Evolutionary conservation across 1,284 basidiomycete species (phyloP).

Genomic region (Meira miltonrushii): DNA sequence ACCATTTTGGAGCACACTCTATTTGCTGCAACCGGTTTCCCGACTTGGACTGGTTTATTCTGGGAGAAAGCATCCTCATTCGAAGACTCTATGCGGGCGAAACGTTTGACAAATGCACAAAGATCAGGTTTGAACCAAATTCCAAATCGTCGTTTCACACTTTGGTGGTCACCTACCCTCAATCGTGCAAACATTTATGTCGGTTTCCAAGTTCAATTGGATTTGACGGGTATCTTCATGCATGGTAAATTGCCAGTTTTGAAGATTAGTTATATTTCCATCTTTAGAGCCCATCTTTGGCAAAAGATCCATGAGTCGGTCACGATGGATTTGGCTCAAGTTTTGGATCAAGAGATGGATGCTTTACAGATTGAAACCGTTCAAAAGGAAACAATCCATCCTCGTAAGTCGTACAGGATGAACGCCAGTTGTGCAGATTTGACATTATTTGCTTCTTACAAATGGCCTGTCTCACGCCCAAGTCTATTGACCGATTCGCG

Average conservation of each 20-base stretch:
- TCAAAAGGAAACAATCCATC: constrained; percentile 97
- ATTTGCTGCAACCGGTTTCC: constrained; percentile 93
- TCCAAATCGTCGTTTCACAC: constrained; percentile 98
- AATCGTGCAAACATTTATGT: constrained; percentile 98
- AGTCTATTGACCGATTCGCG: constrained; percentile 93
- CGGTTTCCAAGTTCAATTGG: constrained; percentile 98
- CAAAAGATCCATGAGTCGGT: constrained; percentile 72
- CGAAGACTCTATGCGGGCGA: constrained; percentile 85
- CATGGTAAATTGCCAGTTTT: constrained; percentile 93
- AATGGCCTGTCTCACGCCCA: constrained; percentile 96
- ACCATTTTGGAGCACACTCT: constrained; percentile 94
- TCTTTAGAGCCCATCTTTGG: constrained; percentile 99
- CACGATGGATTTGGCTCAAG: constrained; percentile 91
- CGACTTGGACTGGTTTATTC: constrained; percentile 60
- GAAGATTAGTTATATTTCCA: constrained; percentile 79
- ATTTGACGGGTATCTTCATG: constrained; percentile 80
- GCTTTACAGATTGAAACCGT: constrained; percentile 98
- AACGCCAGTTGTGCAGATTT: constrained; percentile 92
- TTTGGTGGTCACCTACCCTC: constrained; percentile 96
- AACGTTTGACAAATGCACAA: constrained; percentile 79
- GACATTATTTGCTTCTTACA: constrained; percentile 79
- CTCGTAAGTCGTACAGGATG: constrained; percentile 99
- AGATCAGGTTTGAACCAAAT: constrained; percentile 95
- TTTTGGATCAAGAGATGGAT: constrained; percentile 97
- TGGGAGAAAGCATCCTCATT: constrained; percentile 63